These are phyloP conservation scores for Poa annua DNA, from an alignment of 176 grass and related monocot species.

Conservation along the genomic window DNA sequence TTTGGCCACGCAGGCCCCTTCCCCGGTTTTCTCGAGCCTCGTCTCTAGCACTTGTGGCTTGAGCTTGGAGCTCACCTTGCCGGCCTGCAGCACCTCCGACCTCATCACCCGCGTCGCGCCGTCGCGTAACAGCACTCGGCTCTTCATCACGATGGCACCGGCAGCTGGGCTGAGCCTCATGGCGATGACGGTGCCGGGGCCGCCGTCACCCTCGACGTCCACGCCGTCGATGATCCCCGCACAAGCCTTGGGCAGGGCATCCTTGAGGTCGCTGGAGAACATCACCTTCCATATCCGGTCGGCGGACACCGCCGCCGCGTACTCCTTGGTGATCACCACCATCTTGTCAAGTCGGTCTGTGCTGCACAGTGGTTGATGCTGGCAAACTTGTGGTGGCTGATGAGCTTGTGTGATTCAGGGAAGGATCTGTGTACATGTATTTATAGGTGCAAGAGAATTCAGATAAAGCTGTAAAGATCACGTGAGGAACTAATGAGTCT, in stretches of 20 bases:
- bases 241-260: not conserved
- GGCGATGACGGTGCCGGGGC: constrained; percentile 13
- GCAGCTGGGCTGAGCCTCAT: constrained; percentile 32
- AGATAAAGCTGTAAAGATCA: not conserved
- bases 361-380: not conserved
- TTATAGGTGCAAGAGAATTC: constrained; percentile 13
- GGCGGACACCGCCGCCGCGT: not conserved
- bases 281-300: constrained; percentile 9
- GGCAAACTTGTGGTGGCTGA: not conserved
- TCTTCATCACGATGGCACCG: not conserved
- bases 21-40: constrained; percentile 34
- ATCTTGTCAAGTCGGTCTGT: too few species aligned
- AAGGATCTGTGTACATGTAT: not conserved
- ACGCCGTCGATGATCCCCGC: constrained; percentile 10
- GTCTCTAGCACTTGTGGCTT: not conserved
- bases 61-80: constrained; percentile 3
- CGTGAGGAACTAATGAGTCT: not conserved
- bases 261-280: not conserved
- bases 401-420: not conserved
- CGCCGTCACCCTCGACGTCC: constrained; percentile 35
- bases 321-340: not conserved
- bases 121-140: not conserved
- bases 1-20: constrained; percentile 23
- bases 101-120: not conserved
- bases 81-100: constrained; percentile 26